These are phyloP conservation scores for Ustilago shanxiensis DNA, from an alignment of 1,284 basidiomycete species.

Conservation along the genomic window DNA sequence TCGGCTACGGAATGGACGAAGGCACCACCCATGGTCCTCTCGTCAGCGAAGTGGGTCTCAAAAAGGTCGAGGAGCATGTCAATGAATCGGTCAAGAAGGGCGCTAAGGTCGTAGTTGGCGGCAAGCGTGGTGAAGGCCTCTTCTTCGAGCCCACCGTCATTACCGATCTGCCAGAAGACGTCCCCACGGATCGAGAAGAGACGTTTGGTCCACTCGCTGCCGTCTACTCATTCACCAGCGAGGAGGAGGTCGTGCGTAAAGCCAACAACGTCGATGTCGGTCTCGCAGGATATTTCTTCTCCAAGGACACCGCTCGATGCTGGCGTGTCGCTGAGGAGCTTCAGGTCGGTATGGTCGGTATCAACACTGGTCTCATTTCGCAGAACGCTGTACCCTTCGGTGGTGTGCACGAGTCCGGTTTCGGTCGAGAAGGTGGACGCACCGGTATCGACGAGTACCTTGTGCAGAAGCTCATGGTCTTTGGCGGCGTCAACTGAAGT, in stretches of 20 bases:
- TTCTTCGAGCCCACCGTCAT: conserved; percentile 92
- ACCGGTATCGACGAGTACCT: conserved; percentile 84
- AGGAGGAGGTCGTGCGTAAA: conserved; percentile 87
- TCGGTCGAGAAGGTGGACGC: conserved; percentile 73
- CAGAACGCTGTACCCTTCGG: conserved; percentile 77
- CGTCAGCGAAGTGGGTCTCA: conserved; percentile 85
- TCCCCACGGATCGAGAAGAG: conserved; percentile 71
- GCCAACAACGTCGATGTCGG: conserved; percentile 90
- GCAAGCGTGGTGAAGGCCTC: conserved; percentile 76
- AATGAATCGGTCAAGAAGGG: conserved; percentile 85
- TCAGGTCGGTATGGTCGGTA: conserved; percentile 95
- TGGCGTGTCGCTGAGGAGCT: conserved; percentile 98
- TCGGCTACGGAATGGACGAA: conserved; percentile 88
- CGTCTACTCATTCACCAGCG: conserved; percentile 84
- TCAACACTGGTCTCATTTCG: conserved; percentile 70
- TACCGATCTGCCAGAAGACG: conserved; percentile 81
- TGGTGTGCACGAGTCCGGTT: conserved; percentile 87
- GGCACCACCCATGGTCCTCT: conserved; percentile 87
- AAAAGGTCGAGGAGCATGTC: conserved; percentile 89
- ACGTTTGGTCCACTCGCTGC: conserved; percentile 71
- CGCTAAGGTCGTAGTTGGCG: conserved; percentile 88
- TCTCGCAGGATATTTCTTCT: conserved; percentile 75
- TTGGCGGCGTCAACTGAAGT: conserved; percentile 51
- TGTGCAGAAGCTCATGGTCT: conserved; percentile 66
- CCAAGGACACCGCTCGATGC: conserved; percentile 84